Conservation (phyloP, 495 filamentous ascomycete genomes). For the Trichoderma parareesei region DNA sequence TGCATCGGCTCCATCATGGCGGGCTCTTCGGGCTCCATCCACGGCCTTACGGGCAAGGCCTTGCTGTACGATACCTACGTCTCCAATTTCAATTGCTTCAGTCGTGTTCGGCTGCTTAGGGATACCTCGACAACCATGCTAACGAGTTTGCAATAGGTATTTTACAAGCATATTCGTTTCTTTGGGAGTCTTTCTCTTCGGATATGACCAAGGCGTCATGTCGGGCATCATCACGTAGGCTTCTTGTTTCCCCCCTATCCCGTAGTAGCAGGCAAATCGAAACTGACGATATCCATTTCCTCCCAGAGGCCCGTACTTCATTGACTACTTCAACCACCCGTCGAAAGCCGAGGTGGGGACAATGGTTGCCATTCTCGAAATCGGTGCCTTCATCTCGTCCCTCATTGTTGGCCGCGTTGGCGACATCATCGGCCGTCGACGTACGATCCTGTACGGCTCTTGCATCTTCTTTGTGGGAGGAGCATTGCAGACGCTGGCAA, state of each 20-base stretch:
- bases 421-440: conserved; percentile 82
- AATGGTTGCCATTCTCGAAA: conserved; percentile 92
- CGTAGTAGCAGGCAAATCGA: conserved; percentile 10
- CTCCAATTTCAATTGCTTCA: no score
- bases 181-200: conserved; percentile 93
- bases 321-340: conserved; percentile 85
- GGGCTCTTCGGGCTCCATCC: conserved; percentile 60
- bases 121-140: neutral
- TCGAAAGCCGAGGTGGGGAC: conserved; percentile 78
- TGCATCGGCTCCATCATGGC: conserved; percentile 78
- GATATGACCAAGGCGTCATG: conserved; percentile 99
- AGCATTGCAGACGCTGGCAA: conserved; percentile 73
- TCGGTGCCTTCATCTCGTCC: conserved; percentile 88
- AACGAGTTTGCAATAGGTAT: conserved; percentile 49
- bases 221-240: conserved; percentile 96
- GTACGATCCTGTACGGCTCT: conserved; percentile 89
- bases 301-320: conserved; percentile 71
- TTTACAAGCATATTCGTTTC: conserved; percentile 98
- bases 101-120: no score
- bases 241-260: conserved; percentile 11
- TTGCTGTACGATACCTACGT: conserved; percentile 56
- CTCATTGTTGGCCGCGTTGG: conserved; percentile 82
- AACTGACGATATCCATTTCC: conserved; percentile 8
- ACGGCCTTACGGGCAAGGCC: conserved; percentile 92
- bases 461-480: conserved; percentile 88